Conservation (phyloP, 306 rosid species). For the Senna siamea region DNA sequence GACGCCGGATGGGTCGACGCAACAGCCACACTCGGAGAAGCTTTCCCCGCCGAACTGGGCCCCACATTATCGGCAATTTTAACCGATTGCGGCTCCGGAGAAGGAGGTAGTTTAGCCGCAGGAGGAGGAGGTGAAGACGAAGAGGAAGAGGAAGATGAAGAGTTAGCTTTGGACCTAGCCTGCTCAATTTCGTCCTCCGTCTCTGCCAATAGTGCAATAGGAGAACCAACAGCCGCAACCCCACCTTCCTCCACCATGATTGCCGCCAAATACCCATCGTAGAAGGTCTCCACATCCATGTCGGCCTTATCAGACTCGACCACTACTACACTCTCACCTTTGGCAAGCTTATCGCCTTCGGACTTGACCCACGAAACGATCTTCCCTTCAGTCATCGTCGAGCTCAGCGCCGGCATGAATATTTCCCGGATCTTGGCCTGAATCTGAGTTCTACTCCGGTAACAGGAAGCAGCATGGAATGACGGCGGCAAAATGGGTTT, state of each 20-base stretch:
- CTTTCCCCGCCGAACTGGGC: slow-evolving; percentile 20
- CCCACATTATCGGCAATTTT: slow-evolving; percentile 43
- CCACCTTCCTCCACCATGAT: slow-evolving; percentile 94
- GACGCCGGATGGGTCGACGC: slow-evolving; percentile 84
- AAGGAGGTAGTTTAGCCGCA: not conserved
- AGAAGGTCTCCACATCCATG: slow-evolving; percentile 98
- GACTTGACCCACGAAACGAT: slow-evolving; percentile 95
- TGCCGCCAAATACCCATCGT: slow-evolving; percentile 92
- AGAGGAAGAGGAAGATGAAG: slow-evolving; percentile 44
- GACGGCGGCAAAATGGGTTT: slow-evolving; percentile 19
- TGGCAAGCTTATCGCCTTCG: slow-evolving; percentile 90
- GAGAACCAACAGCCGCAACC: slow-evolving; percentile 83
- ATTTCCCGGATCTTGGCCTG: slow-evolving; percentile 95
- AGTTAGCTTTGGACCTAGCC: slow-evolving; percentile 70
- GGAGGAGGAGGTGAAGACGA: slow-evolving; percentile 8
- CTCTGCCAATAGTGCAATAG: slow-evolving; percentile 91
- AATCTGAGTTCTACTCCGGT: slow-evolving; percentile 26
- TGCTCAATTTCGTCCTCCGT: slow-evolving; percentile 73
- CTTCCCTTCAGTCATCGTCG: slow-evolving; percentile 98
- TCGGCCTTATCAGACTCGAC: slow-evolving; percentile 99
- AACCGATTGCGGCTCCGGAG: slow-evolving; percentile 43
- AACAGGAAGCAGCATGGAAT: not conserved
- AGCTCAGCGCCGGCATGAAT: slow-evolving; percentile 98
- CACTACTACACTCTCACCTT: slow-evolving; percentile 96
- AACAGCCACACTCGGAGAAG: slow-evolving; percentile 33